Evolutionary conservation across 176 grass and related monocot species (phyloP), one percentile per base, ranked within the genome.

Genomic region (Coix lacrymajobi): DNA sequence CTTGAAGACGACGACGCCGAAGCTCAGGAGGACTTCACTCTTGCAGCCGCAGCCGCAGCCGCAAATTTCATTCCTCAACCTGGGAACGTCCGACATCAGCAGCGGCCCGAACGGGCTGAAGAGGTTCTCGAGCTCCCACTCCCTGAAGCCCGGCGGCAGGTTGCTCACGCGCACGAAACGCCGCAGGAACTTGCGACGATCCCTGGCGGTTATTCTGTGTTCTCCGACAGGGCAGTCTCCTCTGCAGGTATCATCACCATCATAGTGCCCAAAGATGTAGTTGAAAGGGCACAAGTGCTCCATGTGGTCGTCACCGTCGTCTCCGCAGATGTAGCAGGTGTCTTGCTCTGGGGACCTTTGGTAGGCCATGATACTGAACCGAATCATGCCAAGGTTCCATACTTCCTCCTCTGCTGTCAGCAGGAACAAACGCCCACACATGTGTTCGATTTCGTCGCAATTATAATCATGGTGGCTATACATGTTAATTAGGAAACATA

Each of bases 211-310:
- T 1, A 85, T 44, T 2, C n/a, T 78, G 28, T 85, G 74, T 12
- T 78, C 26, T 68, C 44, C 43, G 32, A 60, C 22, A 45, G 8
- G 8, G 11, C 63, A 84, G 3, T 58, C 34, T 69, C 43, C 73
- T 58, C 26, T 69, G 28, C 74, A 85, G 52, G 52, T 57, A 4
- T 24, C 22, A 24, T 1, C 20, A 37, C 57, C 20, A n/a, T n/a
- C n/a, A n/a, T n/a, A n/a, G n/a, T n/a, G 16, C 37, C 74, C 65
- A 19, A 60, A 78, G 25, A 78, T 70, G 37, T 78, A 69, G 38
- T 71, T 71, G 66, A 22, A 85, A 20, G 51, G 83, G 9, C 83
- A 85, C 11, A 28, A 71, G 8, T 48, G 74, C 74, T 85, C 83
- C 8, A 3, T 6, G 38, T 71, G 74, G 15, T 33, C 0, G 52